Base-by-base conservation (phyloP, 352 stramenopile species). In the Hyaloperonospora brassicae region DNA sequence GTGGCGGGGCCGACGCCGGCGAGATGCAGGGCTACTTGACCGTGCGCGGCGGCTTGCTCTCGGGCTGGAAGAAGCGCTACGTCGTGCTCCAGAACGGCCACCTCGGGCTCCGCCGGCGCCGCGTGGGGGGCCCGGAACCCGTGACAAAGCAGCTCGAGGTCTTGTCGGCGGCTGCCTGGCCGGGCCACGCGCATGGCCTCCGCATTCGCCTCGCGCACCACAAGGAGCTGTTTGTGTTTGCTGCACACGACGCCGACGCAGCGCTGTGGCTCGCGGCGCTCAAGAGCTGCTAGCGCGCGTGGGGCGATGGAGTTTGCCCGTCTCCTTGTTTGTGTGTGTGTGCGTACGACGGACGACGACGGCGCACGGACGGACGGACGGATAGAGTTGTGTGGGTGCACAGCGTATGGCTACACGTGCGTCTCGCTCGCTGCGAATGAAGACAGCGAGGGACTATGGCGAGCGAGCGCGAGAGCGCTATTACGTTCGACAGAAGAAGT, bases 1-100 rank as follows among this genome's bases (percentile, higher is more conserved):
- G 59, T 11, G 67, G 72, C 8, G 67, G 76, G n/a, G 47, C 41
- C 4, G 54, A 60, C 12, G 62, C 69, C 34, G 58, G 52, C 14
- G 59, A 67, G 27, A 61, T 63, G 72, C 56, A 72, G 38, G 77
- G 74, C 34, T 83, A 70, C 51, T 61, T 87, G 47, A 55, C 67
- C 38, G 43, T 84, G 27, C 72, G 74, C 0, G 55, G 61, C 12
- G 55, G 70, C 1, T 45, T 79, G 39, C 23, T 86, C 7, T 66
- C 56, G 8, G 45, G 61, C 11, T 86, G 64, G 64, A 84, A 78
- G 62, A 82, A 78, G 62, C 77, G 77, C 30, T 86, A 66, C 42
- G 50, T 86, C 52, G 68, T 57, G 54, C 56, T 84, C 0, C 46
- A 41, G 1, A 61, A 86, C 49, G 77, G 77, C 47, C 69, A 73